A percentile compares a stretch with the other conserved stretches of the same genome.
Conservation (phyloP, 345 rosid genomes). For the Eutrema japonicum region DNA sequence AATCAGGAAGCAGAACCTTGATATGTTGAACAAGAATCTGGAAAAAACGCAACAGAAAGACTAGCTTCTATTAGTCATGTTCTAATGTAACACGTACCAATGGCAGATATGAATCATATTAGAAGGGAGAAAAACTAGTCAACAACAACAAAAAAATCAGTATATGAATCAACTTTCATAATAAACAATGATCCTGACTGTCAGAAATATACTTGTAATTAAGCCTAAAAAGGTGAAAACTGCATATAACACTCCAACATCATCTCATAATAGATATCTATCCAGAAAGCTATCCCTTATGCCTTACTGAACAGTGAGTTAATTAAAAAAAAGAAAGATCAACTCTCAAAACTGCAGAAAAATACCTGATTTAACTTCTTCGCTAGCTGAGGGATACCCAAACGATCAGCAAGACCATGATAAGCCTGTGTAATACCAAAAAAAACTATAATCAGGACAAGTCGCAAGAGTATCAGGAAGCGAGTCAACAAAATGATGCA, state of each 20-base stretch:
- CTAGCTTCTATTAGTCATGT: conserved; percentile 19
- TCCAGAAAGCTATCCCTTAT: conserved; percentile 8
- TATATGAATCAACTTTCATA: not conserved
- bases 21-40: conserved; percentile 72
- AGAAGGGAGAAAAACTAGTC: conserved; percentile 6
- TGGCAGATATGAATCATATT: conserved; percentile 6
- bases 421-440: conserved; percentile 53
- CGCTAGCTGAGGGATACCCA: conserved; percentile 75
- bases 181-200: conserved; percentile 9
- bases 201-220: not conserved
- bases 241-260: conserved; percentile 6
- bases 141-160: conserved; percentile 4
- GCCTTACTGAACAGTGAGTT: conserved; percentile 4
- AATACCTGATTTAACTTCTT: conserved; percentile 72
- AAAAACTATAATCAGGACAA: conserved; percentile 20
- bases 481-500: conserved; percentile 25
- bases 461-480: conserved; percentile 27
- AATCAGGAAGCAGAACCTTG: conserved; percentile 57
- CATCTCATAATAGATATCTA: conserved; percentile 2
- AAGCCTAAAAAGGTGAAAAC: not conserved
- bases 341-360: conserved; percentile 17
- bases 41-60: conserved; percentile 25
- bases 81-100: conserved; percentile 18
- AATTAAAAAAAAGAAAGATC: not conserved
- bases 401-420: conserved; percentile 60